phyloP scores from a whole-genome alignment of 495 filamentous ascomycete species.

The Penicillium diatomitis region DNA sequence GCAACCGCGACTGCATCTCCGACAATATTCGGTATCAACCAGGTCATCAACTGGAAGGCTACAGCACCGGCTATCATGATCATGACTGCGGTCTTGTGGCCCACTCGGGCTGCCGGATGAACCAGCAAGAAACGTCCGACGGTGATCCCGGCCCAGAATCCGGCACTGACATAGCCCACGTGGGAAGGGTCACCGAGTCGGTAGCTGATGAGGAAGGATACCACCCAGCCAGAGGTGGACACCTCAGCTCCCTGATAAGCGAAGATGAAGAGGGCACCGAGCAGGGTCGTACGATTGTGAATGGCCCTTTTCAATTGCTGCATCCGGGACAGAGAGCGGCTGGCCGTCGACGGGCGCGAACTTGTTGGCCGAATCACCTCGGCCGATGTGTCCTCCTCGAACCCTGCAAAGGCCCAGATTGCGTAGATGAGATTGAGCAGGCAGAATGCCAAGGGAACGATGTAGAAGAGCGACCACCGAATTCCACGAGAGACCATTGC shows the following conservation, averaged over 20 bases:
- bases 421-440: constrained; percentile 39
- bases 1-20: constrained; percentile 61
- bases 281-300: constrained; percentile 51
- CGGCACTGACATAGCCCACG: constrained; percentile 73
- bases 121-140: constrained; percentile 61
- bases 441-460: constrained; percentile 27
- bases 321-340: constrained; percentile 61
- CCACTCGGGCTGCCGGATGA: constrained; percentile 51
- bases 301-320: constrained; percentile 42
- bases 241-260: constrained; percentile 76
- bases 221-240: constrained; percentile 71
- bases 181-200: constrained; percentile 54
- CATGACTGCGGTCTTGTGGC: constrained; percentile 60
- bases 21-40: constrained; percentile 63
- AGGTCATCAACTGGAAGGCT: constrained; percentile 61
- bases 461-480: constrained; percentile 26
- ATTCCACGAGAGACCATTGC: constrained; percentile 33
- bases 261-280: constrained; percentile 71
- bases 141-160: constrained; percentile 76
- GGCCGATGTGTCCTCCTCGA: constrained; percentile 41
- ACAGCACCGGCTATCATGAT: constrained; percentile 49
- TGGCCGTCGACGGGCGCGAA: constrained; percentile 13
- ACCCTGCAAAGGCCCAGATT: constrained; percentile 45
- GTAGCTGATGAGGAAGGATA: constrained; percentile 64
- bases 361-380: constrained; percentile 30